Evolutionary conservation across 108 stramenopile species (phyloP).

Genomic region (Skeletonema menzelii): DNA sequence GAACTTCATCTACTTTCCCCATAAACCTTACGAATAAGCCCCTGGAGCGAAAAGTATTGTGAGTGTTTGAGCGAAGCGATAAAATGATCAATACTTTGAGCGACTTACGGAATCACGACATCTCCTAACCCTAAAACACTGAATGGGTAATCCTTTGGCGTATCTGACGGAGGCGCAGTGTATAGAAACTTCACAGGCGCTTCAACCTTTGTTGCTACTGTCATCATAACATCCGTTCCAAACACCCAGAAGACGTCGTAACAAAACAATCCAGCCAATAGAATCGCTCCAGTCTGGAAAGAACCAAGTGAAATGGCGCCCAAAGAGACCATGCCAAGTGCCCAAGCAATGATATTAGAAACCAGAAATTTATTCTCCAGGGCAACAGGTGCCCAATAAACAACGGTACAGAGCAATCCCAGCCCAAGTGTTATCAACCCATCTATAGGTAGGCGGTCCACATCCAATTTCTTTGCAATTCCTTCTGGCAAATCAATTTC

Average conservation of each 20-base stretch:
- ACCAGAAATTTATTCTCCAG: conserved; percentile 37
- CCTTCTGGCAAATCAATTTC: conserved; percentile 22
- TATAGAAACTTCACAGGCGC: conserved; percentile 63
- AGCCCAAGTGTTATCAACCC: conserved; percentile 37
- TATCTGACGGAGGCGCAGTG: conserved; percentile 43
- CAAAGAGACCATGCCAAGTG: conserved; percentile 38
- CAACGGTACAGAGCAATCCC: conserved; percentile 35
- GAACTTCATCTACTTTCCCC: conserved; percentile 29
- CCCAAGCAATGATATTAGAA: conserved; percentile 43
- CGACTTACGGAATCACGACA: conserved; percentile 67
- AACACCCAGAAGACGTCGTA: conserved; percentile 73
- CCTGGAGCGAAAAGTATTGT: too few species aligned
- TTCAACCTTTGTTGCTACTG: conserved; percentile 57
- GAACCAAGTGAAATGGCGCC: conserved; percentile 49
- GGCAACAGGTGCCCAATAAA: conserved; percentile 35
- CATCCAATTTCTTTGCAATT: conserved; percentile 30
- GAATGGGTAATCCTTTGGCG: conserved; percentile 43
- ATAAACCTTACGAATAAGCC: conserved; percentile 53
- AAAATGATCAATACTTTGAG: too few species aligned
- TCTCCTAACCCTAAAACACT: conserved; percentile 64
- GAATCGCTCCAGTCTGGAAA: conserved; percentile 48
- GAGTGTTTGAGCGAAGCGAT: too few species aligned
- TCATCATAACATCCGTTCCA: conserved; percentile 42
- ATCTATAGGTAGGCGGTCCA: conserved; percentile 31
- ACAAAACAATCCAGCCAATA: conserved; percentile 59